A percentile compares a stretch with the other conserved stretches of the same genome.
Evolutionary conservation across 345 rosid genomes (phyloP).

Genomic region (Ceriops decandra): DNA sequence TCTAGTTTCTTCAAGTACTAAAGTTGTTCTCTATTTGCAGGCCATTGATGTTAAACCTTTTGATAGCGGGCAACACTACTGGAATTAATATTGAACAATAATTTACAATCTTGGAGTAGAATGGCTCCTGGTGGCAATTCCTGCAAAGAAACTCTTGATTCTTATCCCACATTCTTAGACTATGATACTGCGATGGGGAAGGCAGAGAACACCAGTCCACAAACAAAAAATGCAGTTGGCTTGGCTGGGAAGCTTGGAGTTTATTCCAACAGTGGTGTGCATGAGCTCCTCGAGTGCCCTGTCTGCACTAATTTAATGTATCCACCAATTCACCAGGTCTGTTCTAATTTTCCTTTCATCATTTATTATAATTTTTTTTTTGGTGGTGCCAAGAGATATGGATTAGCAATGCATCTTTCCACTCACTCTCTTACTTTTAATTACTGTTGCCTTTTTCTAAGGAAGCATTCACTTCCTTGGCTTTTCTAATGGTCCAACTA

Average conservation of each 20-base stretch:
- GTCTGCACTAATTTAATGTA: conserved; percentile 35
- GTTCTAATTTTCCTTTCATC: not conserved
- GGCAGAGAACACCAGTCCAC: conserved; percentile 23
- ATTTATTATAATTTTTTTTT: not conserved
- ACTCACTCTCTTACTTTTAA: too few relatives aligned
- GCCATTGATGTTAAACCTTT: conserved; percentile 13
- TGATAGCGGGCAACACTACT: not conserved
- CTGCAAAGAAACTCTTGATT: conserved; percentile 44
- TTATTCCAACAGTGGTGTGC: conserved; percentile 36
- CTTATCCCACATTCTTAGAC: conserved; percentile 19
- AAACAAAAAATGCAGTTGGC: conserved; percentile 22
- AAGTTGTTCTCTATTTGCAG: conserved; percentile 15
- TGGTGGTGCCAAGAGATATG: too few relatives aligned
- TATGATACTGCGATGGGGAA: conserved; percentile 21
- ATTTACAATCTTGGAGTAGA: conserved; percentile 12
- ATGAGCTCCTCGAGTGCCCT: conserved; percentile 32
- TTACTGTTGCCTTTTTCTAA: too few relatives aligned
- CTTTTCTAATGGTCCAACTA: too few relatives aligned
- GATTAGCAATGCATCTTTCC: too few relatives aligned
- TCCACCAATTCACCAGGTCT: conserved; percentile 35
- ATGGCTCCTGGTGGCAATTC: conserved; percentile 50
- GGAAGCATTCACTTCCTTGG: too few relatives aligned
- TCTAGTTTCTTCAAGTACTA: not conserved
- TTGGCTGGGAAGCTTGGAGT: conserved; percentile 35
- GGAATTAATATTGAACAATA: conserved; percentile 5